Percentiles rank a stretch among this genome's conserved stretches.
phyloP scores from a whole-genome alignment of 805 yeast genomes.

The Komagataella mondaviorum region DNA sequence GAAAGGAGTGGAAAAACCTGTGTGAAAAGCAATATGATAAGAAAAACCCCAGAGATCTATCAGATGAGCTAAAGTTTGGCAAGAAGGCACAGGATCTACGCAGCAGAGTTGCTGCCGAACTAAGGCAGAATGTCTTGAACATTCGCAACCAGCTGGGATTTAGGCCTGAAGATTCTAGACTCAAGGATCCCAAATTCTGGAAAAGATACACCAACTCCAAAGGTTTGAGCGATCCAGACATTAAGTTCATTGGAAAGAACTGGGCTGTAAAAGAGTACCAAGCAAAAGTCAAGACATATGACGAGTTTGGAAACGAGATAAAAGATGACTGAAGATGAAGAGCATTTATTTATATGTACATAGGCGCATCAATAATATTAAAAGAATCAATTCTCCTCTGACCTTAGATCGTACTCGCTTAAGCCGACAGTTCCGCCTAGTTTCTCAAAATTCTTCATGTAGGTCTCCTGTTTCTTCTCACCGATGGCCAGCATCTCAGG shows the following conservation, averaged over 20 bases:
- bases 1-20: slow-evolving; percentile 57
- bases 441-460: slow-evolving; percentile 45
- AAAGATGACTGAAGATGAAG: neutral
- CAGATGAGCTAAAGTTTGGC: slow-evolving; percentile 51
- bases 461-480: slow-evolving; percentile 34
- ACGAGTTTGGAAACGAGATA: slow-evolving; percentile 17
- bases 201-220: slow-evolving; percentile 44
- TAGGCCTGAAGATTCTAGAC: slow-evolving; percentile 53
- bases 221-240: slow-evolving; percentile 56
- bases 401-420: slow-evolving; percentile 59
- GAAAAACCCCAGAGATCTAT: slow-evolving; percentile 40
- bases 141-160: slow-evolving; percentile 29
- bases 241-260: slow-evolving; percentile 62
- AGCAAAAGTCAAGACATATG: slow-evolving; percentile 18
- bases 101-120: slow-evolving; percentile 51
- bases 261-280: slow-evolving; percentile 75
- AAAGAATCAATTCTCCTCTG: neutral
- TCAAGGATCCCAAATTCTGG: slow-evolving; percentile 68
- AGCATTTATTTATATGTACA: neutral
- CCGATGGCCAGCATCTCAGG: slow-evolving; percentile 44
- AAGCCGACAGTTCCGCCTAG: slow-evolving; percentile 59
- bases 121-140: slow-evolving; percentile 48
- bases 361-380: neutral
- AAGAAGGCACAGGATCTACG: slow-evolving; percentile 52
- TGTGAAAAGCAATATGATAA: slow-evolving; percentile 34